Percentiles rank a stretch among this genome's conserved stretches.
phyloP scores from a whole-genome alignment of 2,329 filamentous ascomycete genomes.

The Colletotrichum paranaense region DNA sequence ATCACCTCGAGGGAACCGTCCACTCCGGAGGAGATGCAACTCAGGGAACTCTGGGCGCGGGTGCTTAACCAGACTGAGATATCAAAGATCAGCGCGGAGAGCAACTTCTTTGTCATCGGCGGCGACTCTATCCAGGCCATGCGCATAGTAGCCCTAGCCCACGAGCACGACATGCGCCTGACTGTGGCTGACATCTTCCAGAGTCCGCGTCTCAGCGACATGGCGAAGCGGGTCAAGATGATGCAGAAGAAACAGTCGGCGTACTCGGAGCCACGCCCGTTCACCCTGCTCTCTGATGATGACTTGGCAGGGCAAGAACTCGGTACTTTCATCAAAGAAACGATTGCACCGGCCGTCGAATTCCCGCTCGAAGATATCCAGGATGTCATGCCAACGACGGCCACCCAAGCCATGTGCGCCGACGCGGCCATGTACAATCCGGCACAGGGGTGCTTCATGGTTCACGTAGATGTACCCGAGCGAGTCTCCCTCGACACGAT shows the following conservation, averaged over 20 bases:
- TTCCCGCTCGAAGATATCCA: neutral
- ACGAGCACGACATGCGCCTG: slow-evolving; percentile 50
- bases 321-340: neutral
- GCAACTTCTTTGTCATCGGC: slow-evolving; percentile 59
- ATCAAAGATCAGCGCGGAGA: slow-evolving; percentile 37
- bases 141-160: slow-evolving; percentile 49
- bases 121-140: slow-evolving; percentile 61
- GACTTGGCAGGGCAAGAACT: neutral
- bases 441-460: neutral
- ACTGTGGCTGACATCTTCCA: slow-evolving; percentile 58
- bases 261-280: neutral
- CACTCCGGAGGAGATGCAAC: neutral
- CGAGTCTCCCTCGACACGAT: neutral
- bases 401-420: neutral
- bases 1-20: neutral
- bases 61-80: neutral
- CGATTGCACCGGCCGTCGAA: neutral
- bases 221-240: neutral
- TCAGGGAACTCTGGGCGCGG: neutral
- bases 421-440: neutral
- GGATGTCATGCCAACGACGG: neutral
- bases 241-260: neutral
- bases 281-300: neutral
- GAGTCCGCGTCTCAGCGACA: neutral
- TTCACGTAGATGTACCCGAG: neutral